Base-by-base conservation (phyloP, 2,329 filamentous ascomycete species). In the Dendrostoma leiphaemia region DNA sequence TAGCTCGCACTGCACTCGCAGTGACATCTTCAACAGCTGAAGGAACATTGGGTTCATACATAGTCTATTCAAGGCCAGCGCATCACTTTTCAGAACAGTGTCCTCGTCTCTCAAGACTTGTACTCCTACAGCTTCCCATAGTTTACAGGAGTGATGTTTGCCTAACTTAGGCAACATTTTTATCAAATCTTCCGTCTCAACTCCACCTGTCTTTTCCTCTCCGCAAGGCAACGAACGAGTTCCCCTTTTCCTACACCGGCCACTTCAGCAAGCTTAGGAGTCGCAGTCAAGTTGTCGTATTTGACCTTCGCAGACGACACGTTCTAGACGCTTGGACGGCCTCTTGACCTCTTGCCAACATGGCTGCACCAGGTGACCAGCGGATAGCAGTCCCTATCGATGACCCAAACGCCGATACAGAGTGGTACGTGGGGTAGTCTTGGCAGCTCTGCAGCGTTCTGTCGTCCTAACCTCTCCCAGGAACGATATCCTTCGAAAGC, bases 401-500 rank as follows among this genome's bases (percentile, higher is more conserved):
- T 68, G 88, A 97, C 68, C 93, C 93, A 29, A 96, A 97, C 67
- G 94, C 91, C 59, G 94, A 99, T 69, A 99, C 94, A 60, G 94
- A 99, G 86, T 99, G 94, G 94, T 92, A 56, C 59, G 32, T 28
- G 15, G 19, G n/a, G n/a, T n/a, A n/a, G n/a, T n/a, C n/a, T n/a
- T n/a, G n/a, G n/a, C n/a, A n/a, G n/a, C n/a, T n/a, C n/a, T n/a
- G n/a, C n/a, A n/a, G n/a, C n/a, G n/a, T n/a, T n/a, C n/a, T n/a
- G n/a, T n/a, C n/a, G n/a, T n/a, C n/a, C n/a, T 37, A 37, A 23
- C 48, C 15, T 3, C 54, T 59, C 46, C 55, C 62, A 97, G 92
- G 92, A 99, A 99, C 70, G 94, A 99, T 63, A 99, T 99, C 66
- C 85, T 99, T 54, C 90, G 94, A 63, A 95, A 96, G 71, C 91